phyloP scores from a whole-genome alignment of 495 filamentous ascomycete species.

The Neurospora discreta region DNA sequence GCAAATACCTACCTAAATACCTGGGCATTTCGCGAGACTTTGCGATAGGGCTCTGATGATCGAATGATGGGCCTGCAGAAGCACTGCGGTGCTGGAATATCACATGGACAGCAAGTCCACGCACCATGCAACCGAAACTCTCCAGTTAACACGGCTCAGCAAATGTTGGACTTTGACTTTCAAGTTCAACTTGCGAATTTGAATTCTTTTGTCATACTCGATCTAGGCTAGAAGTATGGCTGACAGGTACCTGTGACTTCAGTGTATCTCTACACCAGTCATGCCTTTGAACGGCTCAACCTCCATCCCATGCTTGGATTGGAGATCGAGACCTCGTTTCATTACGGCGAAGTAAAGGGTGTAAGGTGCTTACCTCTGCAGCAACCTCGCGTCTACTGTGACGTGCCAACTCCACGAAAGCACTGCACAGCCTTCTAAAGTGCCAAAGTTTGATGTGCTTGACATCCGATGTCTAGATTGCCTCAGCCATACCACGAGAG shows the following conservation, averaged over 20 bases:
- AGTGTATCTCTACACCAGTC: background rate
- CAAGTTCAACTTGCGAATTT: background rate
- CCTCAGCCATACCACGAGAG: background rate
- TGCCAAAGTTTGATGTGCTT: background rate
- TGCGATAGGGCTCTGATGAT: background rate
- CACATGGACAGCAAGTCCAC: background rate
- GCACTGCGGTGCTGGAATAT: background rate
- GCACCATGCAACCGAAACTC: background rate
- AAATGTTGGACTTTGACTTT: background rate
- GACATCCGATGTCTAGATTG: background rate
- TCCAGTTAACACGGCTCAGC: background rate
- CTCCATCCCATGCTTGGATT: background rate
- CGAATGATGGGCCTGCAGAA: background rate
- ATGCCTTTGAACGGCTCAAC: background rate
- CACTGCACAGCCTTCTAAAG: background rate
- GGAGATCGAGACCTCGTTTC: background rate
- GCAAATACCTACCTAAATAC: background rate
- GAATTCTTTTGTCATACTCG: background rate
- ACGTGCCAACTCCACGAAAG: background rate
- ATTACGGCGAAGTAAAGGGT: background rate
- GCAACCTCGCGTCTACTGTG: background rate
- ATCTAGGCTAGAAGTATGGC: background rate
- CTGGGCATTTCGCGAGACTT: background rate
- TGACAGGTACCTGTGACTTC: background rate
- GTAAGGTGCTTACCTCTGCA: background rate